Conservation (phyloP, 164 flowering plant species). For the Magnolia officinalis region DNA sequence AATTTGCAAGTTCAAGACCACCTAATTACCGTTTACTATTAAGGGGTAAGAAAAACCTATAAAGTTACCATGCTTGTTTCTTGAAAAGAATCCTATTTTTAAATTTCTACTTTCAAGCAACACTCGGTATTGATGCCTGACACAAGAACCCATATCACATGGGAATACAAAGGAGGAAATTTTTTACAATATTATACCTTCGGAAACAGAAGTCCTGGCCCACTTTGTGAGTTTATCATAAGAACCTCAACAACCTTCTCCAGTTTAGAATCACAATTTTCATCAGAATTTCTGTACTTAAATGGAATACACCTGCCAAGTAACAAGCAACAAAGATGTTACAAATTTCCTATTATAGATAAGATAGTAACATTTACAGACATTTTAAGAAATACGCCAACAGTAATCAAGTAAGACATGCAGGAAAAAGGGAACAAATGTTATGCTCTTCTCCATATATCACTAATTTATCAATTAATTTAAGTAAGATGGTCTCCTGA, state of each 20-base stretch:
- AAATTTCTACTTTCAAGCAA: not conserved
- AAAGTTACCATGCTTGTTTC: not conserved
- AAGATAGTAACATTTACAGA: not conserved
- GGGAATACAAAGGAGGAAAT: not conserved
- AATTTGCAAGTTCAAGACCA: not conserved
- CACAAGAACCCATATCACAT: not conserved
- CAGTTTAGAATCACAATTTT: constrained; percentile 25
- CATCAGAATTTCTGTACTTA: constrained; percentile 40
- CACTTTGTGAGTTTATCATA: constrained; percentile 78
- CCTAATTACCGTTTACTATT: not conserved
- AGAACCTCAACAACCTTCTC: constrained; percentile 62
- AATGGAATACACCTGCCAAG: constrained; percentile 71
- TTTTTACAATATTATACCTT: constrained; percentile 43
- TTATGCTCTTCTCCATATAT: too few relatives aligned
- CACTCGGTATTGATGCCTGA: too few relatives aligned
- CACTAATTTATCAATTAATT: too few relatives aligned
- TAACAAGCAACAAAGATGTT: not conserved
- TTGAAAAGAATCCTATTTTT: not conserved
- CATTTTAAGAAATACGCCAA: not conserved
- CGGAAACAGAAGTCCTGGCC: constrained; percentile 85
- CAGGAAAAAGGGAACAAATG: too few relatives aligned
- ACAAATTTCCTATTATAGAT: too few relatives aligned
- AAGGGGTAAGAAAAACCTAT: not conserved
- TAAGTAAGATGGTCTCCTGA: too few relatives aligned
- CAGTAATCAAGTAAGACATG: not conserved